Evolutionary conservation across 139 green algal species (phyloP).

Genomic region (Micractinium conductrix): DNA sequence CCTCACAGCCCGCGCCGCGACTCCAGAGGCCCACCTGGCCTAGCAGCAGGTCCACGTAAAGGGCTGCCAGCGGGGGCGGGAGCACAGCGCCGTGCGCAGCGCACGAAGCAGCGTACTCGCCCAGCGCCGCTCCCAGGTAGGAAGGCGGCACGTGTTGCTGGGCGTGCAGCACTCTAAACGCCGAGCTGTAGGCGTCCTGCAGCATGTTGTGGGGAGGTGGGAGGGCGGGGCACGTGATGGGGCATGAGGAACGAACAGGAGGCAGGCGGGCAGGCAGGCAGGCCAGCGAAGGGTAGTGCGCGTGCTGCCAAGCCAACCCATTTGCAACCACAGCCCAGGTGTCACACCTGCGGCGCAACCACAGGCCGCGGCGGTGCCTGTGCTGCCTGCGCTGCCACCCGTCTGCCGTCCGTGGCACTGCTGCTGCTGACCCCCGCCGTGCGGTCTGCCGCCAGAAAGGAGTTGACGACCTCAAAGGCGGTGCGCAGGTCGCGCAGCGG

Average conservation of each 20-base stretch:
- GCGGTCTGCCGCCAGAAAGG: background rate
- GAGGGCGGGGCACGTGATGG: background rate
- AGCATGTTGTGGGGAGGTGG: background rate
- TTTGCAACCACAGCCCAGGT: background rate
- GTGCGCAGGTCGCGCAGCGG: slow-evolving; percentile 6
- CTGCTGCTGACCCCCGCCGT: background rate
- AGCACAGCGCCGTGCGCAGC: background rate
- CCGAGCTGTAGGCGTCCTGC: slow-evolving; percentile 15
- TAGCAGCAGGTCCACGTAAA: slow-evolving; percentile 20
- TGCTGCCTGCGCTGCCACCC: background rate
- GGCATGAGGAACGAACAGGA: background rate
- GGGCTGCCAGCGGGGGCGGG: background rate
- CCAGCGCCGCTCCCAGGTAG: slow-evolving; percentile 34
- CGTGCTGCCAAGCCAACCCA: background rate
- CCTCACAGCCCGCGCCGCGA: background rate
- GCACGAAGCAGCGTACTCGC: slow-evolving; percentile 27
- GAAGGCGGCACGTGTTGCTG: background rate
- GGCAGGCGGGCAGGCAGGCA: background rate
- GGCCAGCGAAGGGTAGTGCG: background rate
- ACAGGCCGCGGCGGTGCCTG: background rate
- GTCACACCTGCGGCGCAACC: slow-evolving; percentile 2
- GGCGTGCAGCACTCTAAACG: background rate
- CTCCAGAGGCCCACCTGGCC: slow-evolving; percentile 11
- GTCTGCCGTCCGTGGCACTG: background rate
- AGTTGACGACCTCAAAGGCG: slow-evolving; percentile 19